Evolutionary conservation across 768 basidiomycete species (phyloP).

Genomic region (Phylloporus arenicola): DNA sequence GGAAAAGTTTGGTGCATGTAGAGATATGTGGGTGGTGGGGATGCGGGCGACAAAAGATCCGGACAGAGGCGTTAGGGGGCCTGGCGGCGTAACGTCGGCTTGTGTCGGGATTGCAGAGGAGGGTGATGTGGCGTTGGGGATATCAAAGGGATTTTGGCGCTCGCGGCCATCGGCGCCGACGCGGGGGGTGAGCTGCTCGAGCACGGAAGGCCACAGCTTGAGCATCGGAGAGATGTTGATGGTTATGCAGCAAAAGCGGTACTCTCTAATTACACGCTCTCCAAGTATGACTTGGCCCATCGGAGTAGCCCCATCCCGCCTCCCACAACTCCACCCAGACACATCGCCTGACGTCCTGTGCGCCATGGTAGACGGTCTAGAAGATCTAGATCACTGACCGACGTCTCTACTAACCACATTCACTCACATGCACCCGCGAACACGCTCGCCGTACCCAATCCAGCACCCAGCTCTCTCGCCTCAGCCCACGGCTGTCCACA

Average conservation of each 20-base stretch:
- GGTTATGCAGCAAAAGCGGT: slow-evolving; percentile 6
- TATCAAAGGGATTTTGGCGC: slow-evolving; percentile 61
- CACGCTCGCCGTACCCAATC: slow-evolving; percentile 53
- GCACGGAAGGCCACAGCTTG: slow-evolving; percentile 57
- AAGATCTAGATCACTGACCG: not conserved
- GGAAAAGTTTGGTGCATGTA: slow-evolving; percentile 82
- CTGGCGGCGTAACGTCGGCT: slow-evolving; percentile 39
- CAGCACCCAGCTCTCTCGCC: slow-evolving; percentile 57
- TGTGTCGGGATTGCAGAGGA: slow-evolving; percentile 21
- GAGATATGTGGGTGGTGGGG: slow-evolving; percentile 61
- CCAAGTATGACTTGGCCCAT: slow-evolving; percentile 32
- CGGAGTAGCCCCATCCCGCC: slow-evolving; percentile 44
- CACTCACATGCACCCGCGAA: slow-evolving; percentile 53
- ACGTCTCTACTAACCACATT: not conserved
- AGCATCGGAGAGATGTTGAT: slow-evolving; percentile 40
- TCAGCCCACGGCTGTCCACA: slow-evolving; percentile 34
- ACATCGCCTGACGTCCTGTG: slow-evolving; percentile 40
- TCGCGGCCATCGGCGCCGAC: slow-evolving; percentile 39
- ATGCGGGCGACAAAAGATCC: slow-evolving; percentile 45
- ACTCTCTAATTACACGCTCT: not conserved
- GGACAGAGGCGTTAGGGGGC: slow-evolving; percentile 42
- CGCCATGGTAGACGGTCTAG: slow-evolving; percentile 57
- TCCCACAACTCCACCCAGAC: slow-evolving; percentile 58
- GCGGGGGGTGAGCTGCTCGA: slow-evolving; percentile 60
- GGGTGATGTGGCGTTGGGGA: slow-evolving; percentile 23